Evolutionary conservation across 2,329 filamentous ascomycete species (phyloP).

Genomic region (Aotearoamyces nothofagi): DNA sequence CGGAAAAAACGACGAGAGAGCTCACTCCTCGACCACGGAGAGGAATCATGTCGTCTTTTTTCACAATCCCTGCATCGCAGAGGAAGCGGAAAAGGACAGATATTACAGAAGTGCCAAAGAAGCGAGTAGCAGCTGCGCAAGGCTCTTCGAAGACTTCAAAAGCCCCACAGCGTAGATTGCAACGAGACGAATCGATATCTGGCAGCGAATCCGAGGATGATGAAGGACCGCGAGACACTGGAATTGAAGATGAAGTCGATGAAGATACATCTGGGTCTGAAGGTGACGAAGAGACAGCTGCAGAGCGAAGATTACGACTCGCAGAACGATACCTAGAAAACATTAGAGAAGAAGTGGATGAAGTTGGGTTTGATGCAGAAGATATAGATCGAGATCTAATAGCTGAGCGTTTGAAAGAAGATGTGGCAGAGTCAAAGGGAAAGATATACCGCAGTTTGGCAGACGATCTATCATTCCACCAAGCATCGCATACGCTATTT

Average conservation of each 20-base stretch:
- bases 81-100: constrained; percentile 73
- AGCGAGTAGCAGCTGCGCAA: constrained; percentile 31
- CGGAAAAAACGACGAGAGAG: no score
- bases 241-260: constrained; percentile 41
- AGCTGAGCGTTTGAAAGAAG: constrained; percentile 77
- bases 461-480: constrained; percentile 51
- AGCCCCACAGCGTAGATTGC: constrained; percentile 23
- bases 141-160: constrained; percentile 25
- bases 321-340: constrained; percentile 91
- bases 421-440: constrained; percentile 84
- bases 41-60: constrained; percentile 79
- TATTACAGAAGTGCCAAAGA: constrained; percentile 40
- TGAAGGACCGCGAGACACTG: constrained; percentile 30
- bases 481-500: constrained; percentile 56
- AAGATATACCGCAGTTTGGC: constrained; percentile 74
- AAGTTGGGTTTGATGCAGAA: constrained; percentile 80
- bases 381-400: constrained; percentile 89
- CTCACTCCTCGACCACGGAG: constrained; percentile 2
- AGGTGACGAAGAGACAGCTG: constrained; percentile 75
- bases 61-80: constrained; percentile 73
- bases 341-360: constrained; percentile 68
- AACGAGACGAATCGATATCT: constrained; percentile 58
- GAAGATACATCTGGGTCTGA: constrained; percentile 43
- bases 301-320: constrained; percentile 70
- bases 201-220: constrained; percentile 66